These are phyloP conservation scores for Coemansia sp. DNA, from an alignment of 192 early-diverging fungal species.

Conservation along the genomic window DNA sequence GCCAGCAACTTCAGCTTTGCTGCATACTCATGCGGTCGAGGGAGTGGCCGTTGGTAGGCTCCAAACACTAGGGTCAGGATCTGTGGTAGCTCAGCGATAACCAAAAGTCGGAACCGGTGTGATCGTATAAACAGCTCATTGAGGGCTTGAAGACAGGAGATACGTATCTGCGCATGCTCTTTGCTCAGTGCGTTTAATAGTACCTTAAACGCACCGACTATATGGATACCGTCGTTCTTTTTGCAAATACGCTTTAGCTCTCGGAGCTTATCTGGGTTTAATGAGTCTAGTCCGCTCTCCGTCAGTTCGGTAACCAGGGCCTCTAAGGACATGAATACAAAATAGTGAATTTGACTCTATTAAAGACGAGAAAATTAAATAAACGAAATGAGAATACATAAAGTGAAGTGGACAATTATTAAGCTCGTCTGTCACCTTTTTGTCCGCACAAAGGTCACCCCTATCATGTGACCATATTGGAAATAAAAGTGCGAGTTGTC, in stretches of 20 bases:
- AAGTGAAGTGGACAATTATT: neutral
- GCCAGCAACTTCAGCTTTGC: slow-evolving; percentile 55
- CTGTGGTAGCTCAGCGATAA: slow-evolving; percentile 58
- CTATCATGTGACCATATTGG: neutral
- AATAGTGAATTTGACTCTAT: neutral
- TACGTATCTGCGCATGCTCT: slow-evolving; percentile 61
- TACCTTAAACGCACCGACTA: slow-evolving; percentile 5
- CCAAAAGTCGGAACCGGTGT: slow-evolving; percentile 63
- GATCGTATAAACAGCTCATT: slow-evolving; percentile 69
- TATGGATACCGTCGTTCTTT: slow-evolving; percentile 2
- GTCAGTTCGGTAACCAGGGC: slow-evolving; percentile 36
- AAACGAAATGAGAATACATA: neutral
- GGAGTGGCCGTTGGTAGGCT: slow-evolving; percentile 58
- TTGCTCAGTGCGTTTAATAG: slow-evolving; percentile 22
- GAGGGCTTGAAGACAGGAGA: slow-evolving; percentile 62
- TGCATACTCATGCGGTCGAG: slow-evolving; percentile 61
- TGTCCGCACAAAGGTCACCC: neutral
- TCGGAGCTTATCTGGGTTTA: slow-evolving; percentile 18
- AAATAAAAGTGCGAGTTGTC: too few species aligned
- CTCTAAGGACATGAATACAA: slow-evolving; percentile 12
- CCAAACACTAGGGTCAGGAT: slow-evolving; percentile 64
- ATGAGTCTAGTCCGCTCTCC: slow-evolving; percentile 20
- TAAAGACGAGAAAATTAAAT: neutral
- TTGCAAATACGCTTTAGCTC: slow-evolving; percentile 35
- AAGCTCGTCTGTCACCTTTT: neutral